Evolutionary conservation across 306 rosid genomes (phyloP), one percentile per base, ranked within the genome.

Genomic region (Citrullus amarus): DNA sequence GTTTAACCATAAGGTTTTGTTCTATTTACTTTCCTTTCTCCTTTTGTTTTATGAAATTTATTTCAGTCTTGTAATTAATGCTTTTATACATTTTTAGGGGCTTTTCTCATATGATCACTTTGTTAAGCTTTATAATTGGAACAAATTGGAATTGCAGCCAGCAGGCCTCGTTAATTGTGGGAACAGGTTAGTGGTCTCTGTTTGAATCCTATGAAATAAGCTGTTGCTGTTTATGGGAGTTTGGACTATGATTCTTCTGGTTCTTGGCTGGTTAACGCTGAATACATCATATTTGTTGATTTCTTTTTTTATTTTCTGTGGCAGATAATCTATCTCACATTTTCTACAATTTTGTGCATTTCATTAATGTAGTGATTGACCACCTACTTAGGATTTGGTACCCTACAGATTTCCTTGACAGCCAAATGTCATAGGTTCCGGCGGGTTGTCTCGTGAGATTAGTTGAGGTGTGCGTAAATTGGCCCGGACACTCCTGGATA

Each of bases 151-250:
- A 80, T 79, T 92, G 79, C 87, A 38, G 28, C 98, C 98, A 16
- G 86, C 88, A 62, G 98, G 98, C 79, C 96, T 95, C 84, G 55
- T 84, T 78, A 95, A 95, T 76, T 87, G 95, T 81, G 98, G 98
- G 69, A 95, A 95, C 88, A 95, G 98, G 98, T 95, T 57, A 57
- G 55, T 76, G 28, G 81, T 67, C 62, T 36, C 50, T 68, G 28
- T 76, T 78, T 59, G 53, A 41, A 41, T 67, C 74, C 53, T 39
- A 20, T 41, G 57, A 28, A 28, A 50, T 25, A 15, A 72, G 22
- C 15, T 44, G 44, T 51, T 73, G 46, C 46, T 73, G 20, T 51
- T 10, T 30, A 30, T 32, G 59, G 39, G 66, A 79, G 56, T 54
- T 74, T 74, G 17, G 25, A 30, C 63, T 32, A 28, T 16, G n/a